Evolutionary conservation across 148 eudicot species (phyloP), one percentile per base, ranked within the genome.

Genomic region (Silene conica): DNA sequence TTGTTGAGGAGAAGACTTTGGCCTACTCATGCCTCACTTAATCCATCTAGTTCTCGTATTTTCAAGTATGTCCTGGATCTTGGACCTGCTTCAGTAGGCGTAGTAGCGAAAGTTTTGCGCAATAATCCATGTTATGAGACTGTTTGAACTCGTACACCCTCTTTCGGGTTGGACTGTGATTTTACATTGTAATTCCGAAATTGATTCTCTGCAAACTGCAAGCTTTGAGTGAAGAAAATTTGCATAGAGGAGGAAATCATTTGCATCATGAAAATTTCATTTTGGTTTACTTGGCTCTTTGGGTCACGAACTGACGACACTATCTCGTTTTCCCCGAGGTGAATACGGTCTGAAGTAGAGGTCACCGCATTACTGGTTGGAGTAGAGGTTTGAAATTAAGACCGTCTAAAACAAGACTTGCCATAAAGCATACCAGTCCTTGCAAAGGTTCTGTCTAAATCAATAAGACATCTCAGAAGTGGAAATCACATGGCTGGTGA

Each of bases 11-110:
- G 74, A 94, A 92, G 87, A 71, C 83, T 34, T 73, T 94, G 84
- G 98, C 98, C 19, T 92, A 94, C 84, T 94, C 97, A 7, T 94
- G 98, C 86, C 92, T 94, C 16, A 55, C 87, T 54, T 94, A 71
- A 43, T 60, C 0, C 31, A n/a, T 54, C 71, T 11, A 43, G 59
- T 28, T 71, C 62, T 9, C 22, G 28, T 34, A 22, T 57, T 66
- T 71, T 28, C 59, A 25, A 65, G 34, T 54, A 41, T 50, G 63
- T 67, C 56, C 46, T 52, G 55, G 15, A 50, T 50, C 55, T 50
- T 50, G 19, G 57, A 71, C 11, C 69, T 22, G 28, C 71, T 79
- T 75, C 77, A 74, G 76, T 67, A 15, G 41, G 59, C 55, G 74
- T 41, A 77, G 61, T 71, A 81, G 82, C 83, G 79, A 54, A 79